Percentiles rank a stretch among this genome's conserved stretches.
Evolutionary conservation across 306 rosid genomes (phyloP).

Genomic region (Begonia loranthoides): DNA sequence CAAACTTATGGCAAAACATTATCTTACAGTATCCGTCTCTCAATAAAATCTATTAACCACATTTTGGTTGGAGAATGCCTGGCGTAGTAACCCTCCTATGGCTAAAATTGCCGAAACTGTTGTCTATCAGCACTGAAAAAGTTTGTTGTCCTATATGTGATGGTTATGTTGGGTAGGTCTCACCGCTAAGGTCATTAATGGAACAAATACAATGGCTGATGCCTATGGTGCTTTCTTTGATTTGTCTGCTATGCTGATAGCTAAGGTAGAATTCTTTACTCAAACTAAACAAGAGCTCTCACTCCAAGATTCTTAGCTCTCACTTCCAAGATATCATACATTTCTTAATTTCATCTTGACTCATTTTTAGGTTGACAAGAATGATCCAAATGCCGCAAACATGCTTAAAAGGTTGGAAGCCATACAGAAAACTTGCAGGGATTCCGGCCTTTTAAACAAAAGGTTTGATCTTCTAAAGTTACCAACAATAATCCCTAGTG

Average conservation of each 20-base stretch:
- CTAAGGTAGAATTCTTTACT: constrained; percentile 48
- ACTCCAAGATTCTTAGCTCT: not conserved
- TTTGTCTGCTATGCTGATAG: constrained; percentile 56
- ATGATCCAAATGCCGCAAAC: constrained; percentile 78
- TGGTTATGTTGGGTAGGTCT: constrained; percentile 41
- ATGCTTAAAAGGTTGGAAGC: constrained; percentile 64
- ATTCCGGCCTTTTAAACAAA: constrained; percentile 57
- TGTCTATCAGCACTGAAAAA: no score
- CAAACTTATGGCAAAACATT: no score
- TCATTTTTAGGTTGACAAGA: constrained; percentile 49
- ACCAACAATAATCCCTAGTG: no score
- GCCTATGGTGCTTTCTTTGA: constrained; percentile 90
- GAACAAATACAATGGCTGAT: constrained; percentile 66
- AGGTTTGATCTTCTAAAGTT: constrained; percentile 24
- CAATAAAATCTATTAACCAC: no score
- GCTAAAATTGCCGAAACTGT: no score
- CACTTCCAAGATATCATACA: no score
- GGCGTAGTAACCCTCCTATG: no score
- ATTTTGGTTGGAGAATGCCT: no score
- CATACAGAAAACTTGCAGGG: constrained; percentile 65
- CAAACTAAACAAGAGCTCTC: constrained; percentile 1
- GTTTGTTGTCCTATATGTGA: no score
- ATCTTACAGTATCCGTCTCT: no score
- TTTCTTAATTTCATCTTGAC: not conserved
- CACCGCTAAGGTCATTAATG: constrained; percentile 83